Evolutionary conservation across 73 alveolate species (phyloP).

Genomic region (Tetrahymena malaccensis): DNA sequence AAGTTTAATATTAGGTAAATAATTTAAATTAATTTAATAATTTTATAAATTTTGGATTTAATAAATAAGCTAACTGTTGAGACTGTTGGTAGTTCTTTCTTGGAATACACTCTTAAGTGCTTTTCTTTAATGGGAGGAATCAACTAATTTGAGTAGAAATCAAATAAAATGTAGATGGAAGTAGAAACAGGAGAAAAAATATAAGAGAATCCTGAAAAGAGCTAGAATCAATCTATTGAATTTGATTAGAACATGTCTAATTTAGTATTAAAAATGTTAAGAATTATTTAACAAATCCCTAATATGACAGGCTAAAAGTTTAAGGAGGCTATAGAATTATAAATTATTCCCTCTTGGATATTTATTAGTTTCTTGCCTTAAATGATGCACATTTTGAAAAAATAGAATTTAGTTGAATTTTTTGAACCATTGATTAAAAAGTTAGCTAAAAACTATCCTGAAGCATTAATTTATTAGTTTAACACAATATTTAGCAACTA

Average conservation of each 20-base stretch:
- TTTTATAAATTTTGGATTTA: background rate
- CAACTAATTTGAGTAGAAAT: background rate
- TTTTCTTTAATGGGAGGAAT: conserved; percentile 25
- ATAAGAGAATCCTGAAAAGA: conserved; percentile 8
- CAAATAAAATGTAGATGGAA: conserved; percentile 3
- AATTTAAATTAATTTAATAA: background rate
- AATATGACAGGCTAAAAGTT: conserved; percentile 6
- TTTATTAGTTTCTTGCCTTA: conserved; percentile 16
- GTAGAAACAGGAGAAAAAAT: conserved; percentile 16
- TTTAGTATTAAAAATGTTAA: conserved; percentile 8
- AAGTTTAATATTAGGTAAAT: background rate
- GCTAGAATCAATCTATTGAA: background rate
- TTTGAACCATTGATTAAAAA: conserved; percentile 7
- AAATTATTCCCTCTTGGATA: background rate
- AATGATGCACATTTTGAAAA: conserved; percentile 20
- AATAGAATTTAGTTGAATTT: background rate
- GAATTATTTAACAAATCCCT: conserved; percentile 27
- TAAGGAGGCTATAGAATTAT: conserved; percentile 11
- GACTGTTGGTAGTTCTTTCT: background rate
- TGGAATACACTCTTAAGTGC: background rate
- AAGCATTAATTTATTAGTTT: conserved; percentile 16
- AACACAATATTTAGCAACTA: conserved; percentile 1
- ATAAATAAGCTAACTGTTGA: background rate
- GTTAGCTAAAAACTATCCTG: conserved; percentile 12
- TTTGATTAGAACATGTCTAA: background rate